Evolutionary conservation across 371 early-diverging fungal genomes (phyloP).

Genomic region (Capillidium rhysosporum): DNA sequence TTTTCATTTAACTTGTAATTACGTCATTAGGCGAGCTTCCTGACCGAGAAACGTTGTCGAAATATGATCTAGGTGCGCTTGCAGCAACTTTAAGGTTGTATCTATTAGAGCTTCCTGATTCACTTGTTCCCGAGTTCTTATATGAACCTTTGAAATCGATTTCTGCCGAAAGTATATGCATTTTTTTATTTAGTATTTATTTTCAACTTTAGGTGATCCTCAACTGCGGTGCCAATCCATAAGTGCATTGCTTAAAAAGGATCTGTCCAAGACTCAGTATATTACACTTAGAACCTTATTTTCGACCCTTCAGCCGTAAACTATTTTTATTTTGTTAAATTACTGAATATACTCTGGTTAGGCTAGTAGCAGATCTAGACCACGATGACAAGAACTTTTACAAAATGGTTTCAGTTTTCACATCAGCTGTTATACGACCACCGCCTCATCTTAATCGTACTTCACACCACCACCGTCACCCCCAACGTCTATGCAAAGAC

Average conservation of each 20-base stretch:
- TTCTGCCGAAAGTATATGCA: not conserved
- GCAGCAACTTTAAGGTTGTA: not conserved
- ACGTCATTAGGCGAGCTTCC: not conserved
- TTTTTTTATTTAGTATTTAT: not conserved
- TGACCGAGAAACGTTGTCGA: not conserved
- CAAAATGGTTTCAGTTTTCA: not conserved
- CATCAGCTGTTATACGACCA: not conserved
- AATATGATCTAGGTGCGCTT: not conserved
- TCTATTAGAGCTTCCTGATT: not conserved
- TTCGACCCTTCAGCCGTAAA: not conserved
- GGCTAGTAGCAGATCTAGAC: not conserved
- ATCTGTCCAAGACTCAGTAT: not conserved
- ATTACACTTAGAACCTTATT: not conserved
- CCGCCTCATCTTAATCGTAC: not conserved
- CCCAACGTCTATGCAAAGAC: not conserved
- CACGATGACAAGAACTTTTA: not conserved
- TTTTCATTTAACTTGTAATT: not conserved
- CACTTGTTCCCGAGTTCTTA: not conserved
- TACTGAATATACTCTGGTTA: not conserved
- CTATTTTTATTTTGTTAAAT: no score
- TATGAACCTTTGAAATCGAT: not conserved
- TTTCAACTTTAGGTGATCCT: not conserved
- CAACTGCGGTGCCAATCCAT: not conserved
- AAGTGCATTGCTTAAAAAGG: not conserved
- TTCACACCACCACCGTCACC: not conserved